A percentile compares a stretch with the other conserved stretches of the same genome.
Evolutionary conservation across 2,329 filamentous ascomycete species (phyloP).

Genomic region (Curvularia hawaiiensis): DNA sequence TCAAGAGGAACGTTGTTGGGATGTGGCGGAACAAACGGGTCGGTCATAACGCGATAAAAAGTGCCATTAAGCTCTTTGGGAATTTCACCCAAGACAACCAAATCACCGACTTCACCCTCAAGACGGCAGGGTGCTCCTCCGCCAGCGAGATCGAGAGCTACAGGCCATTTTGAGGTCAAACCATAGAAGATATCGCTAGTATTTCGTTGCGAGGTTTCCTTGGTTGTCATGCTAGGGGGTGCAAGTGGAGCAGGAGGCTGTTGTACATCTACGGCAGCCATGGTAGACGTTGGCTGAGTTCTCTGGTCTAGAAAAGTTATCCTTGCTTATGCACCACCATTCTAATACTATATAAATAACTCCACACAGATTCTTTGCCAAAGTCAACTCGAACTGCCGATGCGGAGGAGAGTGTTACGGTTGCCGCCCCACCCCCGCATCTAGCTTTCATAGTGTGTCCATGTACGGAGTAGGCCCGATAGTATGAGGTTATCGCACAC

Average conservation of each 20-base stretch:
- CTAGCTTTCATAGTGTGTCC: not conserved
- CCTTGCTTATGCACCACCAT: not conserved
- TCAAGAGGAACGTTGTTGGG: not conserved
- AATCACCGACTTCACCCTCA: slow-evolving; percentile 1
- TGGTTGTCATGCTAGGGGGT: not conserved
- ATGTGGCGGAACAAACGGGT: not conserved
- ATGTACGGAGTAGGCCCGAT: not conserved
- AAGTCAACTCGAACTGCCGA: not conserved
- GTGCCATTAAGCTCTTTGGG: not conserved
- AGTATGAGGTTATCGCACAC: not conserved
- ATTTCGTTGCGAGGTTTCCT: not conserved
- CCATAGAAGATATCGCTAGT: not conserved
- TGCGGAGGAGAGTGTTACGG: not conserved
- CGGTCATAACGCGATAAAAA: not conserved
- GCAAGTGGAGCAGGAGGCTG: not conserved
- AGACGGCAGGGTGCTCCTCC: slow-evolving; percentile 21
- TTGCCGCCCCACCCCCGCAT: not conserved
- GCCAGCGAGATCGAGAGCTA: not conserved
- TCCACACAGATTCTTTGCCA: not conserved
- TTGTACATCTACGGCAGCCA: not conserved
- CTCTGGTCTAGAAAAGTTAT: not conserved
- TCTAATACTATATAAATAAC: not conserved
- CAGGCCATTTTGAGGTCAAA: not conserved
- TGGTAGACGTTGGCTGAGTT: not conserved
- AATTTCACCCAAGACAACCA: not conserved